A percentile compares a stretch with the other conserved stretches of the same genome.
These are phyloP conservation scores for Cercospora nicotianae DNA, from an alignment of 2,329 filamentous ascomycete species.

Conservation along the genomic window DNA sequence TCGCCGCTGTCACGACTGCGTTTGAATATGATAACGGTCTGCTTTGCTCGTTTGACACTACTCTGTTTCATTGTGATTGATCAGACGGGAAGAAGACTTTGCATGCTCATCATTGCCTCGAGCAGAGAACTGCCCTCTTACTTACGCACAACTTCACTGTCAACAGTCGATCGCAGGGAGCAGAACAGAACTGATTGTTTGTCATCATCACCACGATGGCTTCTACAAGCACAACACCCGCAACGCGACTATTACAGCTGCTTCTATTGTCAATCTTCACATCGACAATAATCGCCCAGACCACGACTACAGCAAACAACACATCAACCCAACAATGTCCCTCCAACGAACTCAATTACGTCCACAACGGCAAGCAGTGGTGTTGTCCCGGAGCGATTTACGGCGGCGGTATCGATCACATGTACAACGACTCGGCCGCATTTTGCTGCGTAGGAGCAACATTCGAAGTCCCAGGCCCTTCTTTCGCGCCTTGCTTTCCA, in stretches of 20 bases:
- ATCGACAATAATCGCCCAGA: neutral
- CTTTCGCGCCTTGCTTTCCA: neutral
- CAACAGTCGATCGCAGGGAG: neutral
- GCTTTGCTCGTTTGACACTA: neutral
- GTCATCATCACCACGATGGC: neutral
- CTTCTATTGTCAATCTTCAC: neutral
- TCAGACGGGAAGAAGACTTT: neutral
- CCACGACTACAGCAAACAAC: neutral
- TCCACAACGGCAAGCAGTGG: constrained; percentile 1
- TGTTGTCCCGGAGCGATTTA: neutral
- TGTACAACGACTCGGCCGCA: neutral
- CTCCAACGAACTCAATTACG: neutral
- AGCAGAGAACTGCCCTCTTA: neutral
- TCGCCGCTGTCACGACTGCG: neutral
- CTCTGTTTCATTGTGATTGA: neutral
- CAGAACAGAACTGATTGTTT: neutral
- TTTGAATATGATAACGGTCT: neutral
- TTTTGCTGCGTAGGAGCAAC: constrained; percentile 1
- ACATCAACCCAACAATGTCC: neutral
- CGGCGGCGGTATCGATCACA: neutral
- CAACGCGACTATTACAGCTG: neutral
- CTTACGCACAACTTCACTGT: neutral
- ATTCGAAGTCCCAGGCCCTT: neutral
- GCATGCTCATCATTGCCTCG: neutral
- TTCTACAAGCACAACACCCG: neutral